Conservation (phyloP, 768 basidiomycete species). For the Boletus vinaceobasis region DNA sequence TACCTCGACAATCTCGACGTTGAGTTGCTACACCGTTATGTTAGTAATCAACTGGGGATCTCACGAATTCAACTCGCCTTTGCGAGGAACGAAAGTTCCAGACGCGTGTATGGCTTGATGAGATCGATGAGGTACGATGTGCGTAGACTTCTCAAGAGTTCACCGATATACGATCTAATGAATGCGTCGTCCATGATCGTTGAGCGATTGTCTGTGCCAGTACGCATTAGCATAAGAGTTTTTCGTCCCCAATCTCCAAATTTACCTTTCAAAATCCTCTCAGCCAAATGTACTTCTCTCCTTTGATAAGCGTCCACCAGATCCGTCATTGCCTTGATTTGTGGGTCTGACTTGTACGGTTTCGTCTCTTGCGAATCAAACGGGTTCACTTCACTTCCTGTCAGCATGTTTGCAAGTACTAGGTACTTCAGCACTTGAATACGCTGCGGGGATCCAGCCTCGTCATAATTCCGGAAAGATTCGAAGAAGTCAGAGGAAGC, state of each 20-base stretch:
- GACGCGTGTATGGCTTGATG: conserved; percentile 94
- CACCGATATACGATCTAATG: conserved; percentile 94
- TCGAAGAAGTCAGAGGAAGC: conserved; percentile 99
- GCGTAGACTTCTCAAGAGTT: conserved; percentile 87
- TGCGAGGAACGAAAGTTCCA: conserved; percentile 91
- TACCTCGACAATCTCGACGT: conserved; percentile 87
- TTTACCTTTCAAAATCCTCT: conserved; percentile 87
- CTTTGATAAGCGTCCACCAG: conserved; percentile 96
- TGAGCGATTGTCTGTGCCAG: conserved; percentile 71
- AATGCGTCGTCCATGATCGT: conserved; percentile 97
- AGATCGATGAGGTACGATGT: conserved; percentile 98
- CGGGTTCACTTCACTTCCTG: conserved; percentile 97
- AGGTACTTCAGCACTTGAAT: conserved; percentile 99
- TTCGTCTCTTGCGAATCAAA: conserved; percentile 99
- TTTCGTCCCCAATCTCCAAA: not conserved
- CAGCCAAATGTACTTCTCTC: conserved; percentile 94
- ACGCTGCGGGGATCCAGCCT: conserved; percentile 92
- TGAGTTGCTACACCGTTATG: conserved; percentile 70
- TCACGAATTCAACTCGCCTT: conserved; percentile 50
- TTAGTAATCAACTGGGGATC: not conserved
- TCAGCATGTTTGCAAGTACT: conserved; percentile 96
- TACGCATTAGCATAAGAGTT: not conserved
- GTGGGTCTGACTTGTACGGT: conserved; percentile 92
- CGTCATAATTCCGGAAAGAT: conserved; percentile 97
- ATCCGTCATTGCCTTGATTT: conserved; percentile 98